phyloP scores from a whole-genome alignment of 1,139 yeast genomes.

The Magnusiomyces ingens region DNA sequence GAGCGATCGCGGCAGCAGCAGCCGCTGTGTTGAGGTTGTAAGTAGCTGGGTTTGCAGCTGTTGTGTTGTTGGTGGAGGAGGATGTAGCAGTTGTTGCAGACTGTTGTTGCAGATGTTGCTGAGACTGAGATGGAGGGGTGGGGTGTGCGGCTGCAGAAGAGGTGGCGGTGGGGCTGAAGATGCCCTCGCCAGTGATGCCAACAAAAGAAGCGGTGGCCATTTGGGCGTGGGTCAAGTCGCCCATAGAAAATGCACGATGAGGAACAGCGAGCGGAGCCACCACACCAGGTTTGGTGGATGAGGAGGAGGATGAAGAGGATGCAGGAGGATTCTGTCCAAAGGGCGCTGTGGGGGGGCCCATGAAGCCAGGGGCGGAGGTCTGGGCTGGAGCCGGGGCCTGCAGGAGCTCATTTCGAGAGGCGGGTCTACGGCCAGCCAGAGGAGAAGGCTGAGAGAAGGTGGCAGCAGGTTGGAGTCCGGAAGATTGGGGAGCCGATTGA shows the following conservation, averaged over 20 bases:
- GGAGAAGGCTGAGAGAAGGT: slow-evolving; percentile 5
- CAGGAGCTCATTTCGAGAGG: slow-evolving; percentile 6
- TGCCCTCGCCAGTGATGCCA: no score
- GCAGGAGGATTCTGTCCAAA: neutral
- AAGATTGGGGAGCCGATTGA: neutral
- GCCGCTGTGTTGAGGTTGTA: neutral
- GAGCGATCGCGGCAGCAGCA: neutral
- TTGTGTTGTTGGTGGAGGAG: no score
- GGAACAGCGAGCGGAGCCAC: neutral
- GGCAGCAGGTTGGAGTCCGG: neutral
- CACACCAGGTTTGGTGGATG: neutral
- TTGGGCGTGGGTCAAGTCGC: no score
- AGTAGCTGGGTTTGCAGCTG: neutral
- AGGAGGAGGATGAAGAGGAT: neutral
- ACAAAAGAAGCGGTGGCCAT: no score
- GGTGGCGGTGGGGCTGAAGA: no score
- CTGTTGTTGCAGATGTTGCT: no score
- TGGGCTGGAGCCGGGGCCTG: neutral
- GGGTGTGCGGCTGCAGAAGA: no score
- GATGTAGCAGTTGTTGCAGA: no score
- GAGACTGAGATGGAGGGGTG: no score
- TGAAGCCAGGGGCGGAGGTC: slow-evolving; percentile 1
- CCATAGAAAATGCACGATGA: no score
- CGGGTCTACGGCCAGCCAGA: slow-evolving; percentile 10
- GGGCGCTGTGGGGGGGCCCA: neutral